Evolutionary conservation across 371 early-diverging fungal genomes (phyloP).

Genomic region (Rhizopus delemar): DNA sequence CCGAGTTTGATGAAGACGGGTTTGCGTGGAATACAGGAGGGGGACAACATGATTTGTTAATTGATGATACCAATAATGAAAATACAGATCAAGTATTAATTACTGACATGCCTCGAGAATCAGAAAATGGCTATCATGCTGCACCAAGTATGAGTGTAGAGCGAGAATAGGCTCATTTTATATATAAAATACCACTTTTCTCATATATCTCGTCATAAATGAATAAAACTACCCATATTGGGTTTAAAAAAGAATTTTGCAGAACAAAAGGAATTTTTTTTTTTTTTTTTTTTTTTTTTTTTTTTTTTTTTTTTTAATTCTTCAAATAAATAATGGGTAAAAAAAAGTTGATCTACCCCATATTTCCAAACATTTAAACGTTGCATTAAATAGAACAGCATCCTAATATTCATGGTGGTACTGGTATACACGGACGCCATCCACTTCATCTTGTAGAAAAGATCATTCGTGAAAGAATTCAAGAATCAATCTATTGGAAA

Average conservation of each 20-base stretch:
- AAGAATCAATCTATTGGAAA: conserved; percentile 94
- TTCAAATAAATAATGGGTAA: background rate
- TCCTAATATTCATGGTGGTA: conserved; percentile 56
- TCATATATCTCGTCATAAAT: background rate
- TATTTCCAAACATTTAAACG: background rate
- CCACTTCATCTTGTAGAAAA: conserved; percentile 94
- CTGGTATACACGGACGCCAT: conserved; percentile 80
- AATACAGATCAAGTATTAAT: conserved; percentile 46
- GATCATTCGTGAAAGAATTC: conserved; percentile 87
- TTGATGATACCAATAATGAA: conserved; percentile 35
- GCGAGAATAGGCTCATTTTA: conserved; percentile 3
- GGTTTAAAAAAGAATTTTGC: background rate
- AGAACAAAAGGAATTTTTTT: conserved; percentile 4
- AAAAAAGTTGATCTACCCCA: background rate
- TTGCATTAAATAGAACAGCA: conserved; percentile 4
- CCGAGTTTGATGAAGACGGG: conserved; percentile 56
- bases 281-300: conserved; percentile 8
- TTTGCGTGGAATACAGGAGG: conserved; percentile 44
- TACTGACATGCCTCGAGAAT: conserved; percentile 38
- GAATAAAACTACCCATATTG: conserved; percentile 1
- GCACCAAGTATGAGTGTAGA: conserved; percentile 13
- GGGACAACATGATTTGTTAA: conserved; percentile 27
- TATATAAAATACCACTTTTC: background rate
- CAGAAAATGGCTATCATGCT: conserved; percentile 6
- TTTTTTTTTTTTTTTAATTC: conserved; percentile 9